phyloP scores from a whole-genome alignment of 225 moss, liverwort and hornwort species.

The Marchantia polymorpha region DNA sequence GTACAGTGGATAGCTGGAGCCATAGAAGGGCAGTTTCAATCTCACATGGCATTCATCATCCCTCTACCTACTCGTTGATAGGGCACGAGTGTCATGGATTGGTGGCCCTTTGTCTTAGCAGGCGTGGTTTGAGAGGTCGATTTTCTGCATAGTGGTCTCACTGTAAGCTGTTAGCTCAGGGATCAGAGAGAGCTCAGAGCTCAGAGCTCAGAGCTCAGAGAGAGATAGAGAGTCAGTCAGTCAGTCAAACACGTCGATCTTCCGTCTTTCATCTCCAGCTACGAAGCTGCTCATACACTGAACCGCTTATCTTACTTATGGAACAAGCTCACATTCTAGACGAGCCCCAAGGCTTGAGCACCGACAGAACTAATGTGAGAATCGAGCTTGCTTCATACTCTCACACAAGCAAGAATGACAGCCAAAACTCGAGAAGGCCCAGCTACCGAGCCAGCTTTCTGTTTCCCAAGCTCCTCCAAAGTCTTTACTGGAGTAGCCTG shows the following conservation, averaged over 20 bases:
- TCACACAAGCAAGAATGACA: background rate
- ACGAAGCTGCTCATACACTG: no score
- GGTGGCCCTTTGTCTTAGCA: background rate
- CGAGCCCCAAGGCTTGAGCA: background rate
- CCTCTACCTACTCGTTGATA: slow-evolving; percentile 1
- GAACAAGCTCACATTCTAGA: background rate
- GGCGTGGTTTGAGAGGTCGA: background rate
- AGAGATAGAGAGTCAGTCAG: no score
- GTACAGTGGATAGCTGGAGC: background rate
- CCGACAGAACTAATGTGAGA: background rate
- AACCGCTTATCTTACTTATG: background rate
- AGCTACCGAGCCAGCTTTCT: slow-evolving; percentile 20
- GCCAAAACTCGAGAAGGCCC: slow-evolving; percentile 10
- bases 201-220: no score
- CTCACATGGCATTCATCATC: background rate
- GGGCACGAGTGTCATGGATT: background rate
- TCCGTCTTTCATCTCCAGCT: no score
- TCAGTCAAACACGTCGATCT: no score
- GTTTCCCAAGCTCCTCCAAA: slow-evolving; percentile 13
- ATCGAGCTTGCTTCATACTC: background rate
- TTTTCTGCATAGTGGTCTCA: slow-evolving; percentile 3
- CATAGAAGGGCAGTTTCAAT: background rate
- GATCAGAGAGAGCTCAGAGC: no score
- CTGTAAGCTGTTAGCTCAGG: no score
- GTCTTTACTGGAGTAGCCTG: slow-evolving; percentile 24